Conservation (phyloP, 1,284 basidiomycete genomes). For the Laetiporus sulphureus region DNA sequence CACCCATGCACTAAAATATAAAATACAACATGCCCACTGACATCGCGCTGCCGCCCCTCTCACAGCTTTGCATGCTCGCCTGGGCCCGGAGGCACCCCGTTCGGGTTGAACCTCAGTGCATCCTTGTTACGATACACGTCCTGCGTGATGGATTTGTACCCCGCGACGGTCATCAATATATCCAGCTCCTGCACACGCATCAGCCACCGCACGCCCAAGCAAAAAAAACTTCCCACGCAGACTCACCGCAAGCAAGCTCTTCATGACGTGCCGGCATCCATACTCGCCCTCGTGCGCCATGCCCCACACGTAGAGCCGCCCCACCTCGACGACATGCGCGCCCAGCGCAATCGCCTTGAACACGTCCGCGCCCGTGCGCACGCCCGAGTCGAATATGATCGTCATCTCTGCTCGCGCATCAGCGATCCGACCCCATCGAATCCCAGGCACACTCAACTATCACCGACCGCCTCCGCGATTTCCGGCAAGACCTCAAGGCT, state of each 20-base stretch:
- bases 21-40: no score
- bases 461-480: constrained; percentile 44
- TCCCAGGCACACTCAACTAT: no score
- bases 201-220: neutral
- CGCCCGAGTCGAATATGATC: constrained; percentile 55
- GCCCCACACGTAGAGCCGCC: constrained; percentile 44
- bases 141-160: constrained; percentile 33
- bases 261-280: constrained; percentile 51
- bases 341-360: constrained; percentile 52
- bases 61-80: constrained; percentile 37
- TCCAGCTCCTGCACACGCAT: constrained; percentile 42
- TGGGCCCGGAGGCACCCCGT: constrained; percentile 29
- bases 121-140: constrained; percentile 32
- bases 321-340: constrained; percentile 39
- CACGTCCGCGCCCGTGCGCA: constrained; percentile 49
- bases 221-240: neutral
- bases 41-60: no score
- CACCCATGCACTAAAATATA: no score
- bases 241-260: constrained; percentile 44
- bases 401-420: constrained; percentile 36
- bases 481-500: constrained; percentile 48
- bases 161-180: constrained; percentile 46
- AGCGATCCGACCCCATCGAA: constrained; percentile 3
- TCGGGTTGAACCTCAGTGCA: constrained; percentile 31
- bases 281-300: constrained; percentile 42